These are phyloP conservation scores for Fusarium cyanostomum DNA, from an alignment of 2,329 filamentous ascomycete genomes.

Conservation along the genomic window DNA sequence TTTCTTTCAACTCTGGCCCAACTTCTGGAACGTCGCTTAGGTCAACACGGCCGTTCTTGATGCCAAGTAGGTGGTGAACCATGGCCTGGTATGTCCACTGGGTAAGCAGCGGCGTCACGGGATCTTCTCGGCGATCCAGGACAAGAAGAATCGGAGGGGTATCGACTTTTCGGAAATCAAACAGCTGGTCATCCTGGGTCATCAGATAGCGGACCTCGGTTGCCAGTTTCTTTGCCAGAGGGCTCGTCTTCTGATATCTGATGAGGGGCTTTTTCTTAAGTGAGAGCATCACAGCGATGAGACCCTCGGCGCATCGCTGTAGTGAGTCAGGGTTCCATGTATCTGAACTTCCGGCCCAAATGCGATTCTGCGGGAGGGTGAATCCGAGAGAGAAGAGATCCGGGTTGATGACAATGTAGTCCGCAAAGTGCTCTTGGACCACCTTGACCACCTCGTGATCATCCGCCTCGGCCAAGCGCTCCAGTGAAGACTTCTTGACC, in stretches of 20 bases:
- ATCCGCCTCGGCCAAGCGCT: constrained; percentile 93
- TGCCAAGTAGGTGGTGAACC: constrained; percentile 95
- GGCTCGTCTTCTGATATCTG: constrained; percentile 89
- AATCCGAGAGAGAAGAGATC: constrained; percentile 88
- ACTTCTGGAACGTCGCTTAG: constrained; percentile 85
- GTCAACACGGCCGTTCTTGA: constrained; percentile 93
- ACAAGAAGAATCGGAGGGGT: constrained; percentile 93
- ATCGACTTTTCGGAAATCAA: constrained; percentile 94
- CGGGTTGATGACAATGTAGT: constrained; percentile 94
- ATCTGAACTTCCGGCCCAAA: constrained; percentile 86
- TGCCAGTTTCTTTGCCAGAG: constrained; percentile 90
- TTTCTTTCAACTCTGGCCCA: constrained; percentile 87
- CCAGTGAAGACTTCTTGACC: constrained; percentile 93
- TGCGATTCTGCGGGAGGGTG: constrained; percentile 73
- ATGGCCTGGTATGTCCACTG: constrained; percentile 99
- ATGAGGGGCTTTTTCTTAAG: constrained; percentile 98
- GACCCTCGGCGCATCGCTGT: constrained; percentile 85
- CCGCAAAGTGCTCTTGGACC: constrained; percentile 95
- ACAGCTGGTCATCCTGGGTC: constrained; percentile 94
- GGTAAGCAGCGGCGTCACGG: constrained; percentile 90
- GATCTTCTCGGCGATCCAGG: constrained; percentile 91
- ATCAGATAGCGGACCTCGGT: constrained; percentile 92
- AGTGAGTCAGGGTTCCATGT: constrained; percentile 91
- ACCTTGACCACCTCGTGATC: constrained; percentile 96
- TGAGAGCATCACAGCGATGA: constrained; percentile 84